Conservation (phyloP, 768 basidiomycete species). For the Serendipita sp. region DNA sequence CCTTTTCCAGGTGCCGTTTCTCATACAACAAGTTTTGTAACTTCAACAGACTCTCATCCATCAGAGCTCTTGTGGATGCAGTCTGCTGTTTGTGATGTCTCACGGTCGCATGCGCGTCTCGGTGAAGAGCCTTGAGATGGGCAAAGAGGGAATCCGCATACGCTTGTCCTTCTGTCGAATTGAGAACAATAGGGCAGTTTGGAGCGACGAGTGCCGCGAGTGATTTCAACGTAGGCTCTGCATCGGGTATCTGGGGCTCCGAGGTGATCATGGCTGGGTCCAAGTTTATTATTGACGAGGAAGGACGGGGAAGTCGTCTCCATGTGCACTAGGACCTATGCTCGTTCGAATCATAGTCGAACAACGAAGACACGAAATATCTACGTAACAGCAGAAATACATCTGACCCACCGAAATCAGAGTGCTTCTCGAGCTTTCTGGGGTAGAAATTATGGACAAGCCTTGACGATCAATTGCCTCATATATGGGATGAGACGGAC, state of each 20-base stretch:
- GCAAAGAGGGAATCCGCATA: constrained; percentile 63
- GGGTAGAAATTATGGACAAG: too few species aligned
- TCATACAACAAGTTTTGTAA: constrained; percentile 81
- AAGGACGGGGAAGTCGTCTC: too few species aligned
- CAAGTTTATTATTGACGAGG: too few species aligned
- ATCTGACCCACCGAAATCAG: too few species aligned
- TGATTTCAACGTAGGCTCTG: not conserved
- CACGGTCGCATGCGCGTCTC: constrained; percentile 53
- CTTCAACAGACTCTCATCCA: constrained; percentile 78
- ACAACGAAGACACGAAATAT: too few species aligned
- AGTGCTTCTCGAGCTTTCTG: too few species aligned
- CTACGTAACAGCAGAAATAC: too few species aligned
- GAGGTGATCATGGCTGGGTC: not conserved
- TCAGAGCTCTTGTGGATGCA: constrained; percentile 59
- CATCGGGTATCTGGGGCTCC: not conserved
- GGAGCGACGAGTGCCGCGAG: not conserved
- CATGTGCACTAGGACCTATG: too few species aligned
- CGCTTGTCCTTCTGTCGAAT: constrained; percentile 37
- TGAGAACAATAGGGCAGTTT: constrained; percentile 12
- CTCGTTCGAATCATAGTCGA: too few species aligned
- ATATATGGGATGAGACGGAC: too few species aligned
- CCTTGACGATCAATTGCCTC: too few species aligned
- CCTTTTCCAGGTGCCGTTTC: constrained; percentile 74
- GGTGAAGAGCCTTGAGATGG: constrained; percentile 63
- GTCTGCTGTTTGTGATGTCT: constrained; percentile 58